These are phyloP conservation scores for Plectosphaerella cucumerina DNA, from an alignment of 2,329 filamentous ascomycete species.

Conservation along the genomic window DNA sequence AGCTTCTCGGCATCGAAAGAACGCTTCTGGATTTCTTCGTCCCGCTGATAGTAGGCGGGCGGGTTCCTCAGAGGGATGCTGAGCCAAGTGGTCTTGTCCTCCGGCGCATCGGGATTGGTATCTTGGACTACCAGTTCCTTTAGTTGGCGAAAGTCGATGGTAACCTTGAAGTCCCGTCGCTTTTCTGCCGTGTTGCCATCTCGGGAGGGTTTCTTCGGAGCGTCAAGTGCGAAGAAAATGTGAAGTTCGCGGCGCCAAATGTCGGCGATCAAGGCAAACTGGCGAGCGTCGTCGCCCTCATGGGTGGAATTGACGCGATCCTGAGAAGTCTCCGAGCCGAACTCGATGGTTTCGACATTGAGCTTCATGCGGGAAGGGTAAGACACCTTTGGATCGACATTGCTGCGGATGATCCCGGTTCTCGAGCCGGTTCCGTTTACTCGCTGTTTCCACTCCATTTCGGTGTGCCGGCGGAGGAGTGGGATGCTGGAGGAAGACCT, in stretches of 20 bases:
- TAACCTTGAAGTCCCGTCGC: constrained; percentile 31
- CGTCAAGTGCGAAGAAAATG: constrained; percentile 29
- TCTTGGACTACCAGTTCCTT: constrained; percentile 27
- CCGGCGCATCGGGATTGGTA: background rate
- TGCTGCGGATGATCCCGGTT: constrained; percentile 19
- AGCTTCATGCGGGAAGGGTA: constrained; percentile 35
- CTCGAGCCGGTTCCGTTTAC: background rate
- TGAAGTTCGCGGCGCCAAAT: constrained; percentile 32
- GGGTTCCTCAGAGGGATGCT: constrained; percentile 45
- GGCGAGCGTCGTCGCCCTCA: constrained; percentile 4
- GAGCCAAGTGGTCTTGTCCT: constrained; percentile 27
- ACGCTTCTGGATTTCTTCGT: constrained; percentile 5
- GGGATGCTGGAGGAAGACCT: too few species aligned
- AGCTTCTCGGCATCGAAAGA: constrained; percentile 25
- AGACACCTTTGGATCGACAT: constrained; percentile 20
- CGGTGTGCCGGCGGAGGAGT: too few species aligned
- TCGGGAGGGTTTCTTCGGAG: background rate
- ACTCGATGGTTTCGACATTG: constrained; percentile 45
- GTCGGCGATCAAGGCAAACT: constrained; percentile 33
- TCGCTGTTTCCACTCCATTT: too few species aligned
- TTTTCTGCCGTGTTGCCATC: background rate
- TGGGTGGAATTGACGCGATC: constrained; percentile 28
- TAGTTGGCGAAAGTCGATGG: constrained; percentile 42
- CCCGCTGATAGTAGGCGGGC: constrained; percentile 34
- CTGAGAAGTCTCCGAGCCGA: constrained; percentile 59